Evolutionary conservation across 345 rosid species (phyloP).

Genomic region (Syzygium aromaticum): DNA sequence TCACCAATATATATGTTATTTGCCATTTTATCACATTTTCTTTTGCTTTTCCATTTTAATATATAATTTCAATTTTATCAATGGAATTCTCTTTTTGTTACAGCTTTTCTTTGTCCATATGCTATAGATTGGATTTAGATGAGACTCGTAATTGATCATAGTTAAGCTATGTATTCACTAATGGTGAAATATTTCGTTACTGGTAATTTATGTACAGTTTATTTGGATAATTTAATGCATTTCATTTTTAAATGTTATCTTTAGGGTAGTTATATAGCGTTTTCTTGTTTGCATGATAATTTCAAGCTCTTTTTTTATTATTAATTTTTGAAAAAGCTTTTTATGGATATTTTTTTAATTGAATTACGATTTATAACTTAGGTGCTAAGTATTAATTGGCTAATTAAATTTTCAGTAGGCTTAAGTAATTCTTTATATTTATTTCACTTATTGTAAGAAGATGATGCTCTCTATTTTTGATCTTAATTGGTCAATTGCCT

Average conservation of each 20-base stretch:
- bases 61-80: background rate
- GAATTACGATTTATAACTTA: background rate
- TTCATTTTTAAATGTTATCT: background rate
- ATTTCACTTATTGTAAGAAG: background rate
- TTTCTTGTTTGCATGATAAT: background rate
- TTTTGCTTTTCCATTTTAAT: background rate
- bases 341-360: background rate
- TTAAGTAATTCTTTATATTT: background rate
- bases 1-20: background rate
- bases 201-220: background rate
- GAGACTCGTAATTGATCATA: background rate
- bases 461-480: background rate
- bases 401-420: background rate
- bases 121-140: background rate
- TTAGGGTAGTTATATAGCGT: background rate
- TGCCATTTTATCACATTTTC: background rate
- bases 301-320: background rate
- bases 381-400: background rate
- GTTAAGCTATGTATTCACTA: background rate
- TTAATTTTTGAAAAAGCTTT: background rate
- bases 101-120: background rate
- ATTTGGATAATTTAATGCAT: background rate
- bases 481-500: background rate
- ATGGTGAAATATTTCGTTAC: background rate
- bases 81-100: background rate